These are phyloP conservation scores for Setaria viridis DNA, from an alignment of 202 grass and related monocot genomes.

Conservation along the genomic window DNA sequence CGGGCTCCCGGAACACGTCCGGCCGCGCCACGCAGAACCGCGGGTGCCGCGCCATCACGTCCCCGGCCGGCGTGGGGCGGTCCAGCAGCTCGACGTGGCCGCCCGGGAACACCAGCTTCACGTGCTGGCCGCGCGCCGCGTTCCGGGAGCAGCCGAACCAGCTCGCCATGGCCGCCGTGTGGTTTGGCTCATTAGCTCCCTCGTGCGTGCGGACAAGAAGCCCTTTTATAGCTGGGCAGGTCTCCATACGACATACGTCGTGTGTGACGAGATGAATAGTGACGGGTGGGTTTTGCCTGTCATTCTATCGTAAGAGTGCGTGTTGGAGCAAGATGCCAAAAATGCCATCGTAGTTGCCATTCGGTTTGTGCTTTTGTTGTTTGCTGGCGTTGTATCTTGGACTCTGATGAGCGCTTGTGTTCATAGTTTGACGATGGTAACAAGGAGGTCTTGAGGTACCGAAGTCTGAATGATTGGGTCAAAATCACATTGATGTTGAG, in stretches of 20 bases:
- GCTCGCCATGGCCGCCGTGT: constrained; percentile 42
- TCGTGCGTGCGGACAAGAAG: background rate
- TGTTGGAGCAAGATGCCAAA: background rate
- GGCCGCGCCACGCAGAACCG: constrained; percentile 66
- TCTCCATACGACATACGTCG: background rate
- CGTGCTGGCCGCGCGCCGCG: constrained; percentile 19
- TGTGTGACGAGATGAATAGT: background rate
- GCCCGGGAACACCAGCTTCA: constrained; percentile 71
- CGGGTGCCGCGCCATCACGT: constrained; percentile 64
- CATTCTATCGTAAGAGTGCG: background rate
- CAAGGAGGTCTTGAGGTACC: constrained; percentile 46
- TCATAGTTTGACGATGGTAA: constrained; percentile 12
- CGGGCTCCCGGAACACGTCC: constrained; percentile 69
- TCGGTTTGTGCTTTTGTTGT: constrained; percentile 23
- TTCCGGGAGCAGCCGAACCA: constrained; percentile 51
- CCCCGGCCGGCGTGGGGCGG: constrained; percentile 49
- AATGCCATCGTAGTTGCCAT: constrained; percentile 48
- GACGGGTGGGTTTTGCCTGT: background rate
- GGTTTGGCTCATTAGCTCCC: background rate
- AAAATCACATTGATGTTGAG: constrained; percentile 3
- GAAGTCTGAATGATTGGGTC: constrained; percentile 10
- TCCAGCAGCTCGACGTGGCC: constrained; percentile 65
- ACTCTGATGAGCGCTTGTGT: background rate
- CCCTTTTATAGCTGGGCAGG: constrained; percentile 1
- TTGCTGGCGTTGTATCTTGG: constrained; percentile 32